Evolutionary conservation across 1,139 yeast genomes (phyloP), one percentile per base, ranked within the genome.

Genomic region (Hyphopichia khmerensis): DNA sequence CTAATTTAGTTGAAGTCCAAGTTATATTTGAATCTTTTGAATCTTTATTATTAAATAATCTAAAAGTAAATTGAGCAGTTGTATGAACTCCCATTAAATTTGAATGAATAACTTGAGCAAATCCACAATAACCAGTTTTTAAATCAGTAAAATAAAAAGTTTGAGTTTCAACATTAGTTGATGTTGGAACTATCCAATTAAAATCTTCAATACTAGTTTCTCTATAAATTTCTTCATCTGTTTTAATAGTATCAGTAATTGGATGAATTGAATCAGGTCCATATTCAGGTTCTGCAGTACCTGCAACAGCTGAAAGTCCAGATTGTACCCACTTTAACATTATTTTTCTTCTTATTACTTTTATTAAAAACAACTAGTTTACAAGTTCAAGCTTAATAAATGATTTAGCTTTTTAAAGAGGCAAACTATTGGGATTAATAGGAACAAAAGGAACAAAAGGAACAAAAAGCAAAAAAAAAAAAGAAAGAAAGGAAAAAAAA

Each of bases 231-330:
- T 33, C 35, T 10, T 29, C 73, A 63, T 60, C 70, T 77, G 48
- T 67, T 71, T 42, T 70, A 43, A 85, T 80, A 40, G 84, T 69
- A 35, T 77, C 81, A 36, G 86, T 79, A 45, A 90, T 80, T n/a
- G 97, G 79, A 57, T 85, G 91, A 54, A 93, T 88, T 39, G 96
- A 95, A 43, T 84, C 96, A 38, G 84, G 78, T 41, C 99, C 99
- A 59, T 93, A 93, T 60, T 87, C 96, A 23, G 99, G 99, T 65
- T 93, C 99, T 2, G 96, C 96, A 15, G 96, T 81, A 40, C 99
- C 99, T 7, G 97, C 95, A 37, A 90, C 93, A 5, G 95, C 93
- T 17, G 98, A 89, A 38, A 93, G 79, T 43, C 96, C 80, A 47
- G 91, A 86, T 73, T 86, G 93, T 48, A 86, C 87, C 90, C 90